Base-by-base conservation (phyloP, 2,329 filamentous ascomycete species). In the Fusarium agapanthi region DNA sequence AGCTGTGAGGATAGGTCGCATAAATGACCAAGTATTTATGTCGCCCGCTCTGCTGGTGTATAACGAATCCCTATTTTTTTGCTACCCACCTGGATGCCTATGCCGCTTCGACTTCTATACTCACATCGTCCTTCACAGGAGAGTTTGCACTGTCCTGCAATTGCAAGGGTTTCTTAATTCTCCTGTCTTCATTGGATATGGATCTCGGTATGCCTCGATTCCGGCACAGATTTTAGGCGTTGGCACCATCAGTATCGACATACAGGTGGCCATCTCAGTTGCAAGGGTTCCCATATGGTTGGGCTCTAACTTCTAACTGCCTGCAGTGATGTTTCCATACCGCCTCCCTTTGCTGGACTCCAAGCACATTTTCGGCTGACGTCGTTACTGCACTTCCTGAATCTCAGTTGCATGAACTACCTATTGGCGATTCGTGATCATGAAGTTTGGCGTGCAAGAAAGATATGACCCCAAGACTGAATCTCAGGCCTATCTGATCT, bases 81-180 rank as follows among this genome's bases (percentile, higher is more conserved):
- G n/a, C n/a, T n/a, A n/a, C n/a, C n/a, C n/a, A n/a, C n/a, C n/a
- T n/a, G n/a, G n/a, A n/a, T n/a, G 34, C 34, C 50, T 28, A 28
- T 40, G 20, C 14, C 26, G 26, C 34, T 28, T 54, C 34, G 24
- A 40, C 14, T 54, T 28, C 24, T n/a, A n/a, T 28, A n/a, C 11
- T 38, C 34, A n/a, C 20, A 50, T 34, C 60, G n/a, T 56, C 44
- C 24, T 56, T 65, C 54, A 34, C 37, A 24, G 35, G 26, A 50
- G 40, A 69, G 51, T 67, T 67, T 67, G 45, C 65, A 69, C 65
- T 51, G 57, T 57, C 37, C 56, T 71, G 54, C 57, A 64, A 68
- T 26, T 54, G 28, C 66, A 56, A 61, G 61, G 57, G 41, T 54
- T 51, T 45, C 40, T 45, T 43, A 59, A n/a, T 20, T 44, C 34